Conservation (phyloP, 1,139 yeast species). For the Candida anutae region DNA sequence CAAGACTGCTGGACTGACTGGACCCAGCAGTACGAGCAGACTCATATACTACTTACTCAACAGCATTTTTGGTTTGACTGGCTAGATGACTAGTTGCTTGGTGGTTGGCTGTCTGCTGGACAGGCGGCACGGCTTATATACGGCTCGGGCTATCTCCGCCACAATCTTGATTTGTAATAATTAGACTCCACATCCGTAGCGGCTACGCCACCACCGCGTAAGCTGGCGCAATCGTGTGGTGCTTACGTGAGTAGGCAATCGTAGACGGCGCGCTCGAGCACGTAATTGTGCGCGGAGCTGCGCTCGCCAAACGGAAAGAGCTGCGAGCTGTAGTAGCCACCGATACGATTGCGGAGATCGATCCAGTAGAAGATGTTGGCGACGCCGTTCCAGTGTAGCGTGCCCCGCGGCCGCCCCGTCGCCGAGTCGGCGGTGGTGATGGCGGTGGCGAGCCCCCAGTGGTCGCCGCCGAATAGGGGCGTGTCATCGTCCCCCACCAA, state of each 20-base stretch:
- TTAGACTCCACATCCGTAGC: no score
- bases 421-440: constrained; percentile 8
- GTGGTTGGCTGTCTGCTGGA: no score
- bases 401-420: constrained; percentile 34
- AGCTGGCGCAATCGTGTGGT: no score
- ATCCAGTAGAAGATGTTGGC: constrained; percentile 42
- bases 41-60: no score
- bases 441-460: not conserved
- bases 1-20: no score
- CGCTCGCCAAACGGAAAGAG: constrained; percentile 21
- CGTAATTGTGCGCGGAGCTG: constrained; percentile 2
- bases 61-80: no score
- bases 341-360: constrained; percentile 33
- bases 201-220: no score
- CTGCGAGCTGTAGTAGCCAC: constrained; percentile 37
- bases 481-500: not conserved
- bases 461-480: not conserved
- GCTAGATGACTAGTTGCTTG: no score
- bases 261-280: constrained; percentile 8
- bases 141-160: no score
- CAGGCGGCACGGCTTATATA: no score
- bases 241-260: constrained; percentile 1
- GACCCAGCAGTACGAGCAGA: no score
- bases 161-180: no score
- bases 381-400: constrained; percentile 40